A percentile compares a stretch with the other conserved stretches of the same genome.
Evolutionary conservation across 495 filamentous ascomycete genomes (phyloP).

Genomic region (Antarctomyces pellizariae): DNA sequence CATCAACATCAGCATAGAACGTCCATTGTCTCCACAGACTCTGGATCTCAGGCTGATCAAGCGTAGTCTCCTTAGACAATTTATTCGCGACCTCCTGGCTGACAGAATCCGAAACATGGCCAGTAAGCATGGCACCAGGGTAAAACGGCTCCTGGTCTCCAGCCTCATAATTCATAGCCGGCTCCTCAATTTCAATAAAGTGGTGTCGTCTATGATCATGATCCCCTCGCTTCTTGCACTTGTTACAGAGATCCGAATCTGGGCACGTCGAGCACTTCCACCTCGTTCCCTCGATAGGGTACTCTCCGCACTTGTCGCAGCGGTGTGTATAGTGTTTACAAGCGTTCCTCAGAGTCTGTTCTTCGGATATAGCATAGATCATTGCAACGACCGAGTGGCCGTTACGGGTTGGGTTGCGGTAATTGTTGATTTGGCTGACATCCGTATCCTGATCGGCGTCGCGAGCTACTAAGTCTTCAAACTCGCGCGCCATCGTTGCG

Average conservation of each 20-base stretch:
- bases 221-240: constrained; percentile 61
- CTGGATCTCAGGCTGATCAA: constrained; percentile 66
- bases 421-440: constrained; percentile 20
- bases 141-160: constrained; percentile 51
- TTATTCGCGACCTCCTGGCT: constrained; percentile 35
- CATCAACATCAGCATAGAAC: constrained; percentile 69
- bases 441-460: constrained; percentile 32
- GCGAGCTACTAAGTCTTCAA: too few species aligned
- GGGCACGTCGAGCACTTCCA: constrained; percentile 83
- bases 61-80: constrained; percentile 45
- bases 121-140: constrained; percentile 35
- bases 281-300: constrained; percentile 76
- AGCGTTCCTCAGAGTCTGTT: constrained; percentile 58
- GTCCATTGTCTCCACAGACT: constrained; percentile 93
- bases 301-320: constrained; percentile 66
- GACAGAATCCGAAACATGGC: too few species aligned
- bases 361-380: constrained; percentile 59
- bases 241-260: constrained; percentile 80
- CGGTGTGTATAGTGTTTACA: constrained; percentile 92
- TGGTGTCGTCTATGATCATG: constrained; percentile 58
- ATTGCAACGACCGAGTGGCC: constrained; percentile 51
- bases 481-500: constrained; percentile 12
- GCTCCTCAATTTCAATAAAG: constrained; percentile 39
- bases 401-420: constrained; percentile 31
- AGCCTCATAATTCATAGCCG: constrained; percentile 78